Percentiles rank a stretch among this genome's conserved stretches.
Evolutionary conservation across 192 early-diverging fungal species (phyloP).

Genomic region (Backusella morwellensis): DNA sequence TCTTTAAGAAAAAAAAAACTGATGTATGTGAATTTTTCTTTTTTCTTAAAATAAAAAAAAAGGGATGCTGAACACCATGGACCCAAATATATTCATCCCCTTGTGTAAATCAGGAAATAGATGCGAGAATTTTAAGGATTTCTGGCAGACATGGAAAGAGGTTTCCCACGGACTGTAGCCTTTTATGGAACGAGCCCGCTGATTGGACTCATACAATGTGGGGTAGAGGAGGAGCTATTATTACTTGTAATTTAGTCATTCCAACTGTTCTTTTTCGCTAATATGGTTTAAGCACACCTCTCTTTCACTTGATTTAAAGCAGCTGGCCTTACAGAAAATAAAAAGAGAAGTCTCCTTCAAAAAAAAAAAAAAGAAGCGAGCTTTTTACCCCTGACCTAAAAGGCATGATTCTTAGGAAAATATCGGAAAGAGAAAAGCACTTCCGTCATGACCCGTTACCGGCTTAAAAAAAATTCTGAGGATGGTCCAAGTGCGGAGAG

Average conservation of each 20-base stretch:
- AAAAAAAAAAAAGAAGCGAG: neutral
- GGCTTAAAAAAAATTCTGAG: neutral
- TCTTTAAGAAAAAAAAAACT: neutral
- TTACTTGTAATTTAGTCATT: neutral
- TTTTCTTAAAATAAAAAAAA: neutral
- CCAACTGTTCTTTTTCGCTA: neutral
- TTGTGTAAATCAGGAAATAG: neutral
- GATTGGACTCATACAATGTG: neutral
- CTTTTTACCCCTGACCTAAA: neutral
- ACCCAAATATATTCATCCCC: neutral
- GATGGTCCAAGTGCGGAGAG: neutral
- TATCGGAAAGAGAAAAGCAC: neutral
- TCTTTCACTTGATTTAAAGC: neutral
- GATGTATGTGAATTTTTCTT: neutral
- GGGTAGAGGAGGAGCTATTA: neutral
- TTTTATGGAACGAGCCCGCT: neutral
- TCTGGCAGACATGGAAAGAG: neutral
- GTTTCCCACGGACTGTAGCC: neutral
- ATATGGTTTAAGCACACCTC: neutral
- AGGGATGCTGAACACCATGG: neutral
- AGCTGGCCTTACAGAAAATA: neutral
- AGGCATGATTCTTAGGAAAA: neutral
- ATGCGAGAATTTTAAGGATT: conserved; percentile 1
- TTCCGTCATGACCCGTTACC: neutral
- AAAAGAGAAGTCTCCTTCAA: neutral